These are phyloP conservation scores for Nitzschia sp. DNA, from an alignment of 108 stramenopile species.

Conservation along the genomic window DNA sequence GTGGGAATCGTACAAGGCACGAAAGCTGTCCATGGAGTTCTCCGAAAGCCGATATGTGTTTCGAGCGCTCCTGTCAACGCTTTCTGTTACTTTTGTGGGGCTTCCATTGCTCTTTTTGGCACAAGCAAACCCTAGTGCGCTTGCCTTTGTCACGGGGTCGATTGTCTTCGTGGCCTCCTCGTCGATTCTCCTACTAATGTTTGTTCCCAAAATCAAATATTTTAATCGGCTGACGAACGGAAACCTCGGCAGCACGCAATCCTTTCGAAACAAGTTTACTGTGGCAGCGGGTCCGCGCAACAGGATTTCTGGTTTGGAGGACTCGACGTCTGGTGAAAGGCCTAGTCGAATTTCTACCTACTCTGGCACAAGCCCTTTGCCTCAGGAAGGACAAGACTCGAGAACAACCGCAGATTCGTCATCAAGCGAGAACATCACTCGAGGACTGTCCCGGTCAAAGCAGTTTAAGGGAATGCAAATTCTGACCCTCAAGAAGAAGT, in stretches of 20 bases:
- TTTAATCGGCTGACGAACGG: background rate
- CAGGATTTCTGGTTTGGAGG: background rate
- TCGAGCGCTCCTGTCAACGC: slow-evolving; percentile 29
- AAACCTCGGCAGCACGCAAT: background rate
- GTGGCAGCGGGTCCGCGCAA: background rate
- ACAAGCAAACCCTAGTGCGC: slow-evolving; percentile 24
- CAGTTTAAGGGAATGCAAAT: slow-evolving; percentile 15
- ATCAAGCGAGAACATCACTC: background rate
- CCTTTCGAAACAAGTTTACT: background rate
- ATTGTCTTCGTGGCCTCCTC: slow-evolving; percentile 40
- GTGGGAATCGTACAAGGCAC: slow-evolving; percentile 50
- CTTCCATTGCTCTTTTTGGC: slow-evolving; percentile 48
- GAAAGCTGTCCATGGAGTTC: slow-evolving; percentile 55
- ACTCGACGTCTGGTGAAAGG: background rate
- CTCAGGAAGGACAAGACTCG: background rate
- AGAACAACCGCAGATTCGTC: background rate
- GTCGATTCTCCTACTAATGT: slow-evolving; percentile 44
- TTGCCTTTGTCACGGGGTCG: slow-evolving; percentile 16
- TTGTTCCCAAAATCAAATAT: slow-evolving; percentile 53
- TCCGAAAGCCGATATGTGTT: slow-evolving; percentile 51
- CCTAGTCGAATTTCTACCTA: background rate
- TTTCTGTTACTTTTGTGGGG: slow-evolving; percentile 36
- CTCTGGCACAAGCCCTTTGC: too few species aligned
- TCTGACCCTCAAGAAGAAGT: slow-evolving; percentile 7
- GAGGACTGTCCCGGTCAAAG: background rate